These are phyloP conservation scores for Mastigamoeba balamuthi DNA, from an alignment of 78 protist genomes.

Conservation along the genomic window DNA sequence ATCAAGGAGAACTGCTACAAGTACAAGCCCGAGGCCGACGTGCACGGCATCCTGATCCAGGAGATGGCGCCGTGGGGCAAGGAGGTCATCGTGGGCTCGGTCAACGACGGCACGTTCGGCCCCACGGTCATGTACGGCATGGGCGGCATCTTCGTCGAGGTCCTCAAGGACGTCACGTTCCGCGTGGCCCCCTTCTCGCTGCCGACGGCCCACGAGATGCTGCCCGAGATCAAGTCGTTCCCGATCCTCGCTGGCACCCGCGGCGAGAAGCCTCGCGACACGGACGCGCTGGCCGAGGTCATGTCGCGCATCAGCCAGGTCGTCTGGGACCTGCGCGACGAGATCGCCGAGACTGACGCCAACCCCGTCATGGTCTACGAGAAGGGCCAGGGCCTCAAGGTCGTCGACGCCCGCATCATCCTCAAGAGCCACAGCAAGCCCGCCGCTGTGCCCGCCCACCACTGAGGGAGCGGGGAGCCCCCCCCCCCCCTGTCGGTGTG, in stretches of 20 bases:
- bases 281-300: not conserved
- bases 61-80: not conserved
- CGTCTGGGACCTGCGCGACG: not conserved
- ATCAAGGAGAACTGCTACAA: not conserved
- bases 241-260: not conserved
- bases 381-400: not conserved
- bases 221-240: not conserved
- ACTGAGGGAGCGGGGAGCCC: too few relatives aligned
- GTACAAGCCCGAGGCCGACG: not conserved
- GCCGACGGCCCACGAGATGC: not conserved
- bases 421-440: too few relatives aligned
- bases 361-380: not conserved
- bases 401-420: not conserved
- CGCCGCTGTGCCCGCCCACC: too few relatives aligned
- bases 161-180: not conserved
- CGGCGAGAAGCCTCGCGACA: not conserved
- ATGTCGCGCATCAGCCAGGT: not conserved
- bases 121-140: not conserved
- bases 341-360: not conserved
- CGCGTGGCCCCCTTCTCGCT: not conserved
- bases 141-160: not conserved
- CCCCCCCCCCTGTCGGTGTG: too few relatives aligned
- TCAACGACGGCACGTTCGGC: not conserved
- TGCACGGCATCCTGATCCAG: not conserved
- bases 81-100: not conserved